Evolutionary conservation across 2,329 filamentous ascomycete species (phyloP), one percentile per base, ranked within the genome.

Genomic region (Aspergillus sp.): DNA sequence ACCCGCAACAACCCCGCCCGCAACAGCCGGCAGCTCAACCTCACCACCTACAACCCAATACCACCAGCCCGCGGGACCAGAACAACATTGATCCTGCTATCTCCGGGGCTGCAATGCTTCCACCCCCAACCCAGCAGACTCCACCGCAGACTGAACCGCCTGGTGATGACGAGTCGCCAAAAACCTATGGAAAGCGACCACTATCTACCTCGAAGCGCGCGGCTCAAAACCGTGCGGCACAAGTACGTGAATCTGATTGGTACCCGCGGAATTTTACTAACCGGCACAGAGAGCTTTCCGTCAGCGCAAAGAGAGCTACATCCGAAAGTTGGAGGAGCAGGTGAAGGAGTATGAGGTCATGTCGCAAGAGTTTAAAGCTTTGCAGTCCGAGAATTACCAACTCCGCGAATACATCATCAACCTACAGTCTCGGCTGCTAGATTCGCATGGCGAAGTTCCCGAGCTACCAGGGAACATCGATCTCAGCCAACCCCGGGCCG

Each of bases 281-380:
- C 49, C 41, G 2, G 42, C 61, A 64, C 68, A 99, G 93, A 87
- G 95, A 73, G 95, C 95, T 42, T 99, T 99, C 77, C 90, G 95
- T 42, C 93, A 98, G 78, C 89, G 95, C 62, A 99, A 99, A 74
- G 95, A 99, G 77, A 90, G 91, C 46, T 97, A 99, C 74, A 99
- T 99, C 75, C 96, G 96, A 80, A 96, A 96, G 74, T 84, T 99
- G 6, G 95, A 99, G 76, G 89, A 95, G 71, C 91, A 98, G 73
- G 91, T 97, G 51, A 88, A 91, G 68, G 90, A 95, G 30, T 90
- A 86, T 64, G 83, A 86, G 65, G 83, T 86, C 17, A 85, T 96
- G 75, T 89, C 92, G 64, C 84, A 89, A 61, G 86, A 84, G 56
- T 91, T 86, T 75, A 95, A 96, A 74, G 79, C 83, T n/a, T 79